Base-by-base conservation (phyloP, 108 stramenopile species). In the Aurantiochytrium sp. region DNA sequence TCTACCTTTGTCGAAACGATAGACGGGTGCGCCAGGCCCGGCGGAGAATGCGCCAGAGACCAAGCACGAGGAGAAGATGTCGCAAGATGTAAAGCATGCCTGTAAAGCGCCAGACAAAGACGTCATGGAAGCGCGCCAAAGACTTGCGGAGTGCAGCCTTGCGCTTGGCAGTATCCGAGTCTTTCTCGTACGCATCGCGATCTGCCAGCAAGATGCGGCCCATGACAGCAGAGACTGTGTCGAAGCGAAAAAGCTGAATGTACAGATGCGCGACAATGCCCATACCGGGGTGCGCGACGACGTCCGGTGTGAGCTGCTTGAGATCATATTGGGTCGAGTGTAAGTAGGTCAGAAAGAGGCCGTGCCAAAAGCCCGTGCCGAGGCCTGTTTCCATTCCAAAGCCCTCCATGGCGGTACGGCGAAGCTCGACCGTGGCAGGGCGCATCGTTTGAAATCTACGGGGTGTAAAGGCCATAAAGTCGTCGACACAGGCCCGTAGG, bases 401-500 rank as follows among this genome's bases (percentile, higher is more conserved):
- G n/a, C 76, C 76, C 28, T 83, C 76, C 49, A 83, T 83, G 23
- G 76, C 76, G 43, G 76, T 83, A 23, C 76, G 76, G 19, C 76
- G 76, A 6, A 83, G 51, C 76, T 83, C 76, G 51, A 3, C 76
- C 6, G 76, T 83, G 76, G 43, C 49, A 6, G 76, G 45, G 16
- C 76, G 76, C 28, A 53, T 6, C 2, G 76, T 83, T 12, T 53
- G 18, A 4, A 83, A 45, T 47, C 76, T 21, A 3, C 76, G 45
- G 6, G 76, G 76, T 6, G 76, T 83, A 12, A 47, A 83, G n/a
- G 76, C 76, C 76, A 83, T 83, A 53, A 83, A 83, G 51, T 83
- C 76, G n/a, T 83, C 51, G 3, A 83, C 76, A 35, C 76, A 83
- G 49, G 76, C 76, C 8, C 28, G 25, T 23, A 83, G 12, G 28